Percentiles rank a stretch among this genome's conserved stretches.
Conservation (phyloP, 495 filamentous ascomycete species). For the Cryomyces minteri region DNA sequence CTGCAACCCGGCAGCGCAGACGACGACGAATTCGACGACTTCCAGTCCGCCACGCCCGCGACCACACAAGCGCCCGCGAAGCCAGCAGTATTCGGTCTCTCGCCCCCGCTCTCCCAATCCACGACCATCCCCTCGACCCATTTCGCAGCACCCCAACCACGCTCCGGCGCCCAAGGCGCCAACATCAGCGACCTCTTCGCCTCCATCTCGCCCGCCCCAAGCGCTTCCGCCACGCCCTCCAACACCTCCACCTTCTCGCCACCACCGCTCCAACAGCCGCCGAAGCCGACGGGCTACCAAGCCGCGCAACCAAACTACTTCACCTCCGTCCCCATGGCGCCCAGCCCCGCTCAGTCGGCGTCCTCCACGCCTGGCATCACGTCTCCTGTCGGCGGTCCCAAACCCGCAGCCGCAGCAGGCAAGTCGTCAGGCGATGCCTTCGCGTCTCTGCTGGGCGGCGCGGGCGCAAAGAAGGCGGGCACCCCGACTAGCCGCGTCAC, state of each 20-base stretch:
- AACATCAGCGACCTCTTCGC: slow-evolving; percentile 67
- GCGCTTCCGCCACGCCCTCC: slow-evolving; percentile 30
- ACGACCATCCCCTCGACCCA: slow-evolving; percentile 32
- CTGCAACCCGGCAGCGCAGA: slow-evolving; percentile 35
- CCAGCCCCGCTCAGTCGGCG: slow-evolving; percentile 14
- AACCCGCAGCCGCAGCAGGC: slow-evolving; percentile 16
- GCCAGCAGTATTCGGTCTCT: slow-evolving; percentile 14
- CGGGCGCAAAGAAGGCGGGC: slow-evolving; percentile 57
- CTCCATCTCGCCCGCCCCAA: slow-evolving; percentile 55
- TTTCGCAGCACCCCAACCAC: slow-evolving; percentile 65
- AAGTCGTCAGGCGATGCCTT: slow-evolving; percentile 59
- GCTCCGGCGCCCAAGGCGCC: slow-evolving; percentile 59
- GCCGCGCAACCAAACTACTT: slow-evolving; percentile 82
- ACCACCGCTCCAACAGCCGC: slow-evolving; percentile 25
- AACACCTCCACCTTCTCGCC: slow-evolving; percentile 29
- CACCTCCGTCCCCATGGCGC: slow-evolving; percentile 45
- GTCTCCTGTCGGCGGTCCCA: slow-evolving; percentile 23
- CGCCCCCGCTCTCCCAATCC: slow-evolving; percentile 41
- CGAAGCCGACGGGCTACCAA: slow-evolving; percentile 54
- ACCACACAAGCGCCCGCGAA: slow-evolving; percentile 15
- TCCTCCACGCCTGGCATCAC: slow-evolving; percentile 20
- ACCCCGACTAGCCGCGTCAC: slow-evolving; percentile 48
- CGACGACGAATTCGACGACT: slow-evolving; percentile 97
- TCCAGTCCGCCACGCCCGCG: slow-evolving; percentile 69
- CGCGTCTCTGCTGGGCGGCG: slow-evolving; percentile 63